Evolutionary conservation across 1,284 basidiomycete species (phyloP).

Genomic region (Cystobasidium sp.): DNA sequence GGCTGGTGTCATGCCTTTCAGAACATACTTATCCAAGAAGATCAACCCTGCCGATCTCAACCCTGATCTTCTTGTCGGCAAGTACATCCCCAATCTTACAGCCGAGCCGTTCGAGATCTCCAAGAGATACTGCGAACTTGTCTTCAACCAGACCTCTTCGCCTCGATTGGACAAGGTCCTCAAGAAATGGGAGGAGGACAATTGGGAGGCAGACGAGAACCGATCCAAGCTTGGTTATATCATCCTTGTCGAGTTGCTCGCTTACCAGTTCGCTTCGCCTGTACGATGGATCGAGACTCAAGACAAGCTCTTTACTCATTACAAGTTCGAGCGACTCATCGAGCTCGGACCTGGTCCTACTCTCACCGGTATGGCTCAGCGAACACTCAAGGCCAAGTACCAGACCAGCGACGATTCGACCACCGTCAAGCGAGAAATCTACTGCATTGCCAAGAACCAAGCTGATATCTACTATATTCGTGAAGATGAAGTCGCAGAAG

Average conservation of each 20-base stretch:
- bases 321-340: conserved; percentile 88
- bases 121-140: conserved; percentile 88
- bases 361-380: conserved; percentile 91
- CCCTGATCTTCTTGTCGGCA: conserved; percentile 86
- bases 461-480: conserved; percentile 98
- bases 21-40: conserved; percentile 95
- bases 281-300: conserved; percentile 99
- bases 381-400: conserved; percentile 95
- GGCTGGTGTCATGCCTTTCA: conserved; percentile 98
- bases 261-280: conserved; percentile 87
- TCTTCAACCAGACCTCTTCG: conserved; percentile 83
- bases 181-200: conserved; percentile 88
- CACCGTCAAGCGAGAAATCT: conserved; percentile 77
- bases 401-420: conserved; percentile 85
- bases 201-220: conserved; percentile 79
- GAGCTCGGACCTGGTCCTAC: conserved; percentile 96
- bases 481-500: conserved; percentile 76
- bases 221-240: conserved; percentile 92
- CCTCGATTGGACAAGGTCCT: conserved; percentile 85
- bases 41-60: conserved; percentile 88
- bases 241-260: conserved; percentile 92
- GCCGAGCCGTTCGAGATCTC: conserved; percentile 91
- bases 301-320: conserved; percentile 87
- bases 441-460: conserved; percentile 91
- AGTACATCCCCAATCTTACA: conserved; percentile 96